A percentile compares a stretch with the other conserved stretches of the same genome.
Evolutionary conservation across 345 rosid species (phyloP).

Genomic region (Eucalyptus cloeziana): DNA sequence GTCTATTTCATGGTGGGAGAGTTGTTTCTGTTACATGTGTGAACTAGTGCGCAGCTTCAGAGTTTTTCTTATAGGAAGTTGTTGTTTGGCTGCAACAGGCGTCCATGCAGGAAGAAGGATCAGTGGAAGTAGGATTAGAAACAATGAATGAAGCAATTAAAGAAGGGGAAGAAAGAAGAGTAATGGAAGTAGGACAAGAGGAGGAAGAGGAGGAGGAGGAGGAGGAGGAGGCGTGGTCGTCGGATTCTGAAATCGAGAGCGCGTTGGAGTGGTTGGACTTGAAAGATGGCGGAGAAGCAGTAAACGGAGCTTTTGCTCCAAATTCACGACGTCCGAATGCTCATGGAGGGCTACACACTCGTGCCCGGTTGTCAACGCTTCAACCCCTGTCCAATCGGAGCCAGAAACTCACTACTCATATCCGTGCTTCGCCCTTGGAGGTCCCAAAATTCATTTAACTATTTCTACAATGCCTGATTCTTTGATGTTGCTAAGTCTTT

Average conservation of each 20-base stretch:
- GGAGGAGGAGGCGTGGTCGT: slow-evolving; percentile 29
- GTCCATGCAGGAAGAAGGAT: not conserved
- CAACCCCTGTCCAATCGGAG: slow-evolving; percentile 77
- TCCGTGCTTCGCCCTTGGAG: slow-evolving; percentile 92
- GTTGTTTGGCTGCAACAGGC: not conserved
- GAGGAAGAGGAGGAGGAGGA: slow-evolving; percentile 34
- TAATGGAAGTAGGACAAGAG: not conserved
- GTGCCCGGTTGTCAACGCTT: slow-evolving; percentile 42
- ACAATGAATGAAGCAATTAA: not conserved
- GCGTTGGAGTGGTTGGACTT: slow-evolving; percentile 73
- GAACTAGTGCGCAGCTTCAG: not conserved
- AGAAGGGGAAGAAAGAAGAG: slow-evolving; percentile 4
- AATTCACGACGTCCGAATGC: slow-evolving; percentile 79
- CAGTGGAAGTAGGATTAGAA: not conserved
- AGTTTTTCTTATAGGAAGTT: not conserved
- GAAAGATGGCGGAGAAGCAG: slow-evolving; percentile 40
- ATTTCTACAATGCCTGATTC: not conserved
- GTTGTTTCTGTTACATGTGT: not conserved
- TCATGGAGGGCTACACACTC: slow-evolving; percentile 69
- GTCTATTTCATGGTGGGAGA: not conserved
- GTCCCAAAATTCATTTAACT: slow-evolving; percentile 2
- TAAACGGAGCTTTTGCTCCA: slow-evolving; percentile 39
- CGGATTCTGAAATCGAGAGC: slow-evolving; percentile 71
- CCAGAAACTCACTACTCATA: slow-evolving; percentile 64
- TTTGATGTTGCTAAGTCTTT: not conserved